Conservation (phyloP, 352 stramenopile species). For the Phytophthora hybrid region DNA sequence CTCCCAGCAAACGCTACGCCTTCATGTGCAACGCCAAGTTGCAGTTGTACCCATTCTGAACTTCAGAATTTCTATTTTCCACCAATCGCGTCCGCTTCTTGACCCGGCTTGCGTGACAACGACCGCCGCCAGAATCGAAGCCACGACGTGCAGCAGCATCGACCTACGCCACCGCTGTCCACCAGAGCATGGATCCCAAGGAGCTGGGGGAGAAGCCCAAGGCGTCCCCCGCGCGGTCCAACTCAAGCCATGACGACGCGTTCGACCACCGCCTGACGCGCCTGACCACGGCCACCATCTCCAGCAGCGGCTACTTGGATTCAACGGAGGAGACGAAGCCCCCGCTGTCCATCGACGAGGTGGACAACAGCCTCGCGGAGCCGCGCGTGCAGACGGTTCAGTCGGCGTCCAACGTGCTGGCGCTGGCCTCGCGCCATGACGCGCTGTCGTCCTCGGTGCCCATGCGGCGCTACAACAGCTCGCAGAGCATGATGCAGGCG, state of each 20-base stretch:
- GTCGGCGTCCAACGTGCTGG: conserved; percentile 45
- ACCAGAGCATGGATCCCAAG: conserved; percentile 23
- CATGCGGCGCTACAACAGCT: conserved; percentile 46
- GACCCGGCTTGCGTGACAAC: background rate
- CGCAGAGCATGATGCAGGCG: conserved; percentile 34
- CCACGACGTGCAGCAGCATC: background rate
- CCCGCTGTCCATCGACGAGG: conserved; percentile 32
- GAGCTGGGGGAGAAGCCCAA: conserved; percentile 31
- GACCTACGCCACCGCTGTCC: background rate
- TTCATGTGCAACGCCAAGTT: background rate
- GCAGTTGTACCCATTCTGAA: background rate
- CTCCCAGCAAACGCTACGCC: too few species aligned
- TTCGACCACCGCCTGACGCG: conserved; percentile 28
- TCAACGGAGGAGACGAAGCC: conserved; percentile 22
- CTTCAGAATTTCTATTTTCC: background rate
- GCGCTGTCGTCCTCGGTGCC: conserved; percentile 33
- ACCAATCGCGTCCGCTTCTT: background rate
- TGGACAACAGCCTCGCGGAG: conserved; percentile 3
- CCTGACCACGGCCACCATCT: conserved; percentile 27
- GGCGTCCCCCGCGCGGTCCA: background rate
- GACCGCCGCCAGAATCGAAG: background rate
- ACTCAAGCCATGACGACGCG: conserved; percentile 10
- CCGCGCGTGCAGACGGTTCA: conserved; percentile 25
- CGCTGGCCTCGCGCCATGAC: conserved; percentile 30
- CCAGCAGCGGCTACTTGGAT: conserved; percentile 41